Conservation (phyloP, 345 rosid species). For the Pugionium cornutum region DNA sequence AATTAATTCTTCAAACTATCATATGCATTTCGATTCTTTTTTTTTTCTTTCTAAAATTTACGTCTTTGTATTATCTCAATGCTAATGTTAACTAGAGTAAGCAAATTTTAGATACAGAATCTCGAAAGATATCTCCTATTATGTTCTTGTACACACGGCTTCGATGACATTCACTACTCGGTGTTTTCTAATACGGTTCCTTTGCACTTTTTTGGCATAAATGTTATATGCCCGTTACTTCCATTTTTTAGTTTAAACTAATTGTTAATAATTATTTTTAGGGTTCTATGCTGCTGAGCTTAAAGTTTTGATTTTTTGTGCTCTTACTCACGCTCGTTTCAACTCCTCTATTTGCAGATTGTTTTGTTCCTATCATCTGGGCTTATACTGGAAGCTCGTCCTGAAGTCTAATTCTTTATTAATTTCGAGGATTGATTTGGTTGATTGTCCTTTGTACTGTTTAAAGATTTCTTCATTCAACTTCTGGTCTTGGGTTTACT, state of each 20-base stretch:
- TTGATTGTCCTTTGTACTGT: constrained; percentile 47
- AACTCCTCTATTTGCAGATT: constrained; percentile 22
- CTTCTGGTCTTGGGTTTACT: constrained; percentile 45
- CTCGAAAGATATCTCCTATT: not conserved
- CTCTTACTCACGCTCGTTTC: not conserved
- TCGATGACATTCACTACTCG: not conserved
- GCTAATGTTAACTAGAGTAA: not conserved
- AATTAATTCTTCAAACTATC: not conserved
- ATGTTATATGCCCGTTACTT: constrained; percentile 17
- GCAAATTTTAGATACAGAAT: not conserved
- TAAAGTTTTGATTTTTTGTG: constrained; percentile 7
- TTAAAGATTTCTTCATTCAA: constrained; percentile 8
- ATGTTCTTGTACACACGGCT: not conserved
- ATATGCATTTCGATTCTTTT: not conserved
- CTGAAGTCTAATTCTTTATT: constrained; percentile 18
- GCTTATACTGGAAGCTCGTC: constrained; percentile 28
- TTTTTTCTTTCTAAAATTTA: not conserved
- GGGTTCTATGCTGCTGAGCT: not conserved
- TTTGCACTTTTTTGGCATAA: not conserved
- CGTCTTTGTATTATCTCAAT: not conserved
- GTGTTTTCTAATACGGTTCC: constrained; percentile 6
- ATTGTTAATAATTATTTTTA: not conserved
- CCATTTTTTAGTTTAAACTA: not conserved
- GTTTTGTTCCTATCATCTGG: not conserved
- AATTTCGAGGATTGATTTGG: constrained; percentile 9